Percentiles rank a stretch among this genome's conserved stretches.
Conservation (phyloP, 306 rosid genomes). For the Albizia julibrissin region DNA sequence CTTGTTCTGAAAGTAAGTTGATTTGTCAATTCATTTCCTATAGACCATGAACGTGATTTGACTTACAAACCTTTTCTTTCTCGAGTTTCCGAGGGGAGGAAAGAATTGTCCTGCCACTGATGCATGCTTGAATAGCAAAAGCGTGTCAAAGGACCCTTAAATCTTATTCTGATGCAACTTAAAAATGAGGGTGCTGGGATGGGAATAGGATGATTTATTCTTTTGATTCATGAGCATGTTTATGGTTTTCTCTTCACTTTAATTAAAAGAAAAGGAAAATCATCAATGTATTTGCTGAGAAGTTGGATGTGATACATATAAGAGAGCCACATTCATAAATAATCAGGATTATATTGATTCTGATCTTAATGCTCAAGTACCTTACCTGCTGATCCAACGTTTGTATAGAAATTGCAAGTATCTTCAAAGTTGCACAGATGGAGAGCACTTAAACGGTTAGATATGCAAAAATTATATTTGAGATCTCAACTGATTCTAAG, state of each 20-base stretch:
- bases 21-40: constrained; percentile 15
- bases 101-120: background rate
- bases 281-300: background rate
- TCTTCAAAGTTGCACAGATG: background rate
- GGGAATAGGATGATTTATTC: background rate
- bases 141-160: background rate
- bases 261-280: background rate
- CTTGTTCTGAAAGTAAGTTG: constrained; percentile 38
- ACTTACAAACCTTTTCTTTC: background rate
- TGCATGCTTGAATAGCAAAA: background rate
- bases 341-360: background rate
- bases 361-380: background rate
- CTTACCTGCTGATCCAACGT: background rate
- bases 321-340: background rate
- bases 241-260: background rate
- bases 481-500: background rate
- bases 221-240: background rate
- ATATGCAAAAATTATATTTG: background rate
- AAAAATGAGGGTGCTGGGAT: background rate
- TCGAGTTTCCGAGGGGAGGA: background rate
- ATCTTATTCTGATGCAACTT: background rate
- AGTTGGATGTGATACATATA: background rate
- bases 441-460: background rate
- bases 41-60: background rate
- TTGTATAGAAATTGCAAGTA: background rate